phyloP scores from a whole-genome alignment of 148 eudicot species.

The Heliosperma pusillum region DNA sequence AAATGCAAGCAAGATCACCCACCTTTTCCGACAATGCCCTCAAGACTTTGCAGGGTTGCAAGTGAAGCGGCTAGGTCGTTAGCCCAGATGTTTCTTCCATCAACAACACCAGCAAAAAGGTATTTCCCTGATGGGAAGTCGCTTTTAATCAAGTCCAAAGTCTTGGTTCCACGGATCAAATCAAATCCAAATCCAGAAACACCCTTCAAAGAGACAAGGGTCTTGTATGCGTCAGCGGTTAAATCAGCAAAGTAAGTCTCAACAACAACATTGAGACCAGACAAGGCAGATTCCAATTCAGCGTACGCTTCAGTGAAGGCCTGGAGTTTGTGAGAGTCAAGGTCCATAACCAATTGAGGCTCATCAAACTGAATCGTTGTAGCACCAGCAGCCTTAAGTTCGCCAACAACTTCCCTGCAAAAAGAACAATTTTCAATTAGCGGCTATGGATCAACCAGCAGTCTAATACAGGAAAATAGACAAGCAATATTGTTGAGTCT shows the following conservation, averaged over 20 bases:
- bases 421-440: constrained; percentile 2
- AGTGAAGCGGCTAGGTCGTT: constrained; percentile 80
- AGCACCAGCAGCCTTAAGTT: constrained; percentile 94
- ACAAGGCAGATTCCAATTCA: constrained; percentile 60
- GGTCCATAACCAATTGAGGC: constrained; percentile 83
- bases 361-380: constrained; percentile 90
- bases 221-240: constrained; percentile 71
- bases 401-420: constrained; percentile 80
- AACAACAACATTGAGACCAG: constrained; percentile 64
- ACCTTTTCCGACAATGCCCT: constrained; percentile 79
- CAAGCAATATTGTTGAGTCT: constrained; percentile 12
- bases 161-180: constrained; percentile 78
- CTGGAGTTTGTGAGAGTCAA: constrained; percentile 68
- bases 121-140: constrained; percentile 82
- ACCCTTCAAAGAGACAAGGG: constrained; percentile 64
- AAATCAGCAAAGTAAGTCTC: constrained; percentile 93
- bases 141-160: constrained; percentile 70
- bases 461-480: neutral
- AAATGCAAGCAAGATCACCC: constrained; percentile 10
- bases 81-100: constrained; percentile 98
- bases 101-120: constrained; percentile 93
- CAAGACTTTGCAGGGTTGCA: constrained; percentile 52
- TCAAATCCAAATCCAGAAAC: constrained; percentile 81
- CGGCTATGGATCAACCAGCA: constrained; percentile 1
- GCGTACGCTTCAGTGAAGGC: constrained; percentile 83